Percentiles rank a stretch among this genome's conserved stretches.
These are phyloP conservation scores for Zymoseptoria passerinii DNA, from an alignment of 2,329 filamentous ascomycete species.

Conservation along the genomic window DNA sequence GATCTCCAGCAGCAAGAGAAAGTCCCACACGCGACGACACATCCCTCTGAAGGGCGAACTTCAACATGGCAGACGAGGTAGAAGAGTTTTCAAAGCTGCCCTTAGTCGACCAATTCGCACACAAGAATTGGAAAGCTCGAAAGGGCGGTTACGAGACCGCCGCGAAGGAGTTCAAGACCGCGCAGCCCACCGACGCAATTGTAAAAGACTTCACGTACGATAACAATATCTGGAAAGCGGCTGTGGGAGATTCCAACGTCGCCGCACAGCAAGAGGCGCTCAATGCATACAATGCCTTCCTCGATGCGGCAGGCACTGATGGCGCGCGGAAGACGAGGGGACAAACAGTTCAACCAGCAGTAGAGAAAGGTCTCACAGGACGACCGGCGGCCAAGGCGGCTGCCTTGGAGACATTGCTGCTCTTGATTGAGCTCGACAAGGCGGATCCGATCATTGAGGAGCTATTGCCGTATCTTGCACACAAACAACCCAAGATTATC, in stretches of 20 bases:
- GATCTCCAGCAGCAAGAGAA: background rate
- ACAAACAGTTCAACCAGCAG: constrained; percentile 66
- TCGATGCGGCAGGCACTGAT: constrained; percentile 80
- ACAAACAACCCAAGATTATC: constrained; percentile 88
- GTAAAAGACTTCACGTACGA: constrained; percentile 86
- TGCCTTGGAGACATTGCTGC: constrained; percentile 73
- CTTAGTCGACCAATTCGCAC: constrained; percentile 68
- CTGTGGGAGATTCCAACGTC: constrained; percentile 89
- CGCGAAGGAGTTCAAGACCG: constrained; percentile 73
- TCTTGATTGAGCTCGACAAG: constrained; percentile 85
- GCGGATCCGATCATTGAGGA: constrained; percentile 83
- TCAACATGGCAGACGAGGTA: constrained; percentile 64
- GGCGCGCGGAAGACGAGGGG: constrained; percentile 60
- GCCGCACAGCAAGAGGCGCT: constrained; percentile 93
- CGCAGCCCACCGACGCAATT: constrained; percentile 73
- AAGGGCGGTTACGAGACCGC: constrained; percentile 94
- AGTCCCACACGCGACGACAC: background rate
- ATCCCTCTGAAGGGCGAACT: background rate
- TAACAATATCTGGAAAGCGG: constrained; percentile 79
- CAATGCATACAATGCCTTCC: constrained; percentile 76
- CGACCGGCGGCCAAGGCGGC: constrained; percentile 82
- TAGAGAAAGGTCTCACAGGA: constrained; percentile 87
- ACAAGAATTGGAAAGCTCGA: constrained; percentile 97
- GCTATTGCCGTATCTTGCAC: constrained; percentile 68
- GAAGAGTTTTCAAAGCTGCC: constrained; percentile 76